Evolutionary conservation across 805 yeast species (phyloP).

Genomic region (Candida krabiensis): DNA sequence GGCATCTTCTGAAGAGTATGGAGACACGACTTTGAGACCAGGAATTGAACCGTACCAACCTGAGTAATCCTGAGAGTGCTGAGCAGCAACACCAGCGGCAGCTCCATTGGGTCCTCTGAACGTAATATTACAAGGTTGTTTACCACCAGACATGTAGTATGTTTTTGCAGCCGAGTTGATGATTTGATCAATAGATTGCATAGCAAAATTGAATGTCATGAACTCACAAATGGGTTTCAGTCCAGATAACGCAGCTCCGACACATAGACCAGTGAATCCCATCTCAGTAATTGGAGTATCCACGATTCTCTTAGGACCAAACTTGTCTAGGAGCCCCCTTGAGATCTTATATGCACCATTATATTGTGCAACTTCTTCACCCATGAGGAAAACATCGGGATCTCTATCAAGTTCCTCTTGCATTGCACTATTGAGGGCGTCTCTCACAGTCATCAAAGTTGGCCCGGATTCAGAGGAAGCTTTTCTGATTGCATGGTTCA

Average conservation of each 20-base stretch:
- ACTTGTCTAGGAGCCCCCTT: slow-evolving; percentile 91
- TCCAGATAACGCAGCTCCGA: slow-evolving; percentile 95
- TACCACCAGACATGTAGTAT: slow-evolving; percentile 99
- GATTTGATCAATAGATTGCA: slow-evolving; percentile 99
- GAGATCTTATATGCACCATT: slow-evolving; percentile 99
- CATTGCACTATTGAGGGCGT: slow-evolving; percentile 90
- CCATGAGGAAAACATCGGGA: slow-evolving; percentile 90
- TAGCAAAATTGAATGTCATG: slow-evolving; percentile 99
- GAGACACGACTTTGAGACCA: slow-evolving; percentile 95
- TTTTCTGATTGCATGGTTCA: slow-evolving; percentile 34
- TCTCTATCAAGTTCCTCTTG: slow-evolving; percentile 98
- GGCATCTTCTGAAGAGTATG: slow-evolving; percentile 93
- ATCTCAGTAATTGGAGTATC: slow-evolving; percentile 99
- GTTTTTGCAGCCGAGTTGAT: slow-evolving; percentile 99
- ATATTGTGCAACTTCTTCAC: slow-evolving; percentile 99
- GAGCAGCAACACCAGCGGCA: slow-evolving; percentile 99
- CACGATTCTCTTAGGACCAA: slow-evolving; percentile 89
- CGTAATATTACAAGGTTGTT: slow-evolving; percentile 93
- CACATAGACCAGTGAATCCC: slow-evolving; percentile 96
- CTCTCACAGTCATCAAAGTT: slow-evolving; percentile 85
- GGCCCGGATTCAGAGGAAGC: slow-evolving; percentile 53
- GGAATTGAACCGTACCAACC: slow-evolving; percentile 99
- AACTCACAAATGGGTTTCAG: slow-evolving; percentile 96
- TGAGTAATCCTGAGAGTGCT: slow-evolving; percentile 96
- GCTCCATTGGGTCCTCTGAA: slow-evolving; percentile 99